These are phyloP conservation scores for Penicillium lagena DNA, from an alignment of 495 filamentous ascomycete genomes.

Conservation along the genomic window DNA sequence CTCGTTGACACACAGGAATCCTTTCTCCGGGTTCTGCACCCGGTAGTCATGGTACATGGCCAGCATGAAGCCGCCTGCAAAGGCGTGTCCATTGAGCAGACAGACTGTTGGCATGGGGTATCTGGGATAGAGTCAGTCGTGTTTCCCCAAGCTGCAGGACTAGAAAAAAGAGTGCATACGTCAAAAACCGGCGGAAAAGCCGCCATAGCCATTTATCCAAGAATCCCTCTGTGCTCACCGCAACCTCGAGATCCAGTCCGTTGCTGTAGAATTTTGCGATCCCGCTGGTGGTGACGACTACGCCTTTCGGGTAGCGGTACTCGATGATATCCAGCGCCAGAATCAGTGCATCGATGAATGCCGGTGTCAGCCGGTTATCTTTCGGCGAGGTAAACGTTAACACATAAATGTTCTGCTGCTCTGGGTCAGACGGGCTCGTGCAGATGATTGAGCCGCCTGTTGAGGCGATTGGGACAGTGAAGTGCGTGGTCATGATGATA, in stretches of 20 bases:
- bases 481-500: slow-evolving; percentile 26
- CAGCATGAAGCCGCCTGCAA: slow-evolving; percentile 73
- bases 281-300: slow-evolving; percentile 65
- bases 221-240: slow-evolving; percentile 43
- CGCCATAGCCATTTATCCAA: slow-evolving; percentile 49
- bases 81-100: slow-evolving; percentile 73
- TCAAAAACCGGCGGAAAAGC: slow-evolving; percentile 54
- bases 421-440: slow-evolving; percentile 42
- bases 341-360: slow-evolving; percentile 58
- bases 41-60: slow-evolving; percentile 84
- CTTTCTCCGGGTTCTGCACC: slow-evolving; percentile 59
- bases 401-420: slow-evolving; percentile 52
- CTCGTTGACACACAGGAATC: slow-evolving; percentile 73
- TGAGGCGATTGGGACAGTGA: slow-evolving; percentile 37
- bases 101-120: slow-evolving; percentile 82
- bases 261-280: slow-evolving; percentile 80
- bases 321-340: slow-evolving; percentile 69
- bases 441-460: slow-evolving; percentile 47
- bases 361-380: slow-evolving; percentile 68
- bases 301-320: slow-evolving; percentile 57
- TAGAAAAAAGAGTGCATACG: slow-evolving; percentile 28
- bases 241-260: slow-evolving; percentile 63
- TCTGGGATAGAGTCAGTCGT: slow-evolving; percentile 19
- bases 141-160: background rate
- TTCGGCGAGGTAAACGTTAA: slow-evolving; percentile 63